Conservation (phyloP, 1,139 yeast species). For the Kodamaea suecica region DNA sequence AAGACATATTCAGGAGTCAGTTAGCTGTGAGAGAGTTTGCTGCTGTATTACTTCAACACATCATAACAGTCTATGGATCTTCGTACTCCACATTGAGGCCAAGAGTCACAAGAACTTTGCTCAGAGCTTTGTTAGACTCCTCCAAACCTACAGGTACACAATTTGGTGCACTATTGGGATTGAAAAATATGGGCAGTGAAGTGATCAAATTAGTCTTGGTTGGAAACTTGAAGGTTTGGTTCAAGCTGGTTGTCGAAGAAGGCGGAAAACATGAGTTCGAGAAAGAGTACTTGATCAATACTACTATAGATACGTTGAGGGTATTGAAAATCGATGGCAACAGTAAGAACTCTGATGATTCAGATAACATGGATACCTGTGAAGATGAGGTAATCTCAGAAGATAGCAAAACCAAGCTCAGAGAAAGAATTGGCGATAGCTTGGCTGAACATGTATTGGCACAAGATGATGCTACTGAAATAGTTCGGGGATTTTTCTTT, state of each 20-base stretch:
- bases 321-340: slow-evolving; percentile 35
- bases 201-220: slow-evolving; percentile 80
- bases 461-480: slow-evolving; percentile 52
- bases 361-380: slow-evolving; percentile 28
- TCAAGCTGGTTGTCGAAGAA: slow-evolving; percentile 48
- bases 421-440: slow-evolving; percentile 58
- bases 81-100: slow-evolving; percentile 90
- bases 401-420: slow-evolving; percentile 45
- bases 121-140: slow-evolving; percentile 82
- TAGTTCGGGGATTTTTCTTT: slow-evolving; percentile 71
- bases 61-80: slow-evolving; percentile 75
- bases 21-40: slow-evolving; percentile 82
- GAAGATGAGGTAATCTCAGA: slow-evolving; percentile 35
- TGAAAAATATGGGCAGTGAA: slow-evolving; percentile 81
- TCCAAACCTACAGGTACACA: slow-evolving; percentile 83
- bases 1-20: slow-evolving; percentile 39
- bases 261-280: slow-evolving; percentile 41
- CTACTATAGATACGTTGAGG: slow-evolving; percentile 55
- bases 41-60: slow-evolving; percentile 74
- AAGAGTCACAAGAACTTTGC: slow-evolving; percentile 85
- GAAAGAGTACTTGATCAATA: slow-evolving; percentile 41
- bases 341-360: slow-evolving; percentile 18
- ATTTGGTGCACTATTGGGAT: slow-evolving; percentile 87
- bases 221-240: slow-evolving; percentile 86
- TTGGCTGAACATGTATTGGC: slow-evolving; percentile 51